Evolutionary conservation across 768 basidiomycete genomes (phyloP), one percentile per base, ranked within the genome.

Genomic region (Mycena metata): DNA sequence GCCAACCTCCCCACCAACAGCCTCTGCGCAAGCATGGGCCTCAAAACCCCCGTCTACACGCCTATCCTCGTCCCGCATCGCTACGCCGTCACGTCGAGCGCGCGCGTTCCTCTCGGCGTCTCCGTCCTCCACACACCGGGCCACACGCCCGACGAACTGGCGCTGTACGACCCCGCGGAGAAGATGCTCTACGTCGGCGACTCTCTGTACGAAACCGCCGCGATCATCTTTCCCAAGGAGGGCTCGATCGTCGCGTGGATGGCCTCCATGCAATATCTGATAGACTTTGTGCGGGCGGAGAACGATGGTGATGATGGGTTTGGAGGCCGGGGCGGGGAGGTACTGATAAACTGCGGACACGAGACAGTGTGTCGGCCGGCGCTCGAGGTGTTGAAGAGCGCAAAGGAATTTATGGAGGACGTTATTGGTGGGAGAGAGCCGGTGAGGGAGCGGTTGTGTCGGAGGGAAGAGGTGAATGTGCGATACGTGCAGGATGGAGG

Each of bases 91-190:
- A 69, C 70, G 6, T 76, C 78, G 35, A 66, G 13, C 49, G 72
- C 39, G 52, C 60, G 69, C 21, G 57, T 74, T 5, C 69, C 79
- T 0, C 75, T 85, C 0, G 82, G 81, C 1, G 69, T 89, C 26
- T 79, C 67, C 3, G 77, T 88, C 62, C 77, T 89, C 61, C 88
- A 89, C 67, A 88, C 86, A 0, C 87, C 88, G 0, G 87, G 88
- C 30, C 88, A 89, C 65, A 88, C 85, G 0, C 88, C 88, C 2
- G 89, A 89, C 76, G 84, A 87, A 70, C 75, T 88, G n/a, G 87
- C 86, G 0, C 69, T 88, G 5, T 89, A 86, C 77, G 85, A 88
- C 61, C 76, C 74, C 15, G 73, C 67, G 8, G 88, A 88, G 59
- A 77, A 75, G 67, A 85, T 88, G 86, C 76, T 88, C 1, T 89